A percentile compares a stretch with the other conserved stretches of the same genome.
These are phyloP conservation scores for Poa pratensis DNA, from an alignment of 176 grass and related monocot species.

Conservation along the genomic window DNA sequence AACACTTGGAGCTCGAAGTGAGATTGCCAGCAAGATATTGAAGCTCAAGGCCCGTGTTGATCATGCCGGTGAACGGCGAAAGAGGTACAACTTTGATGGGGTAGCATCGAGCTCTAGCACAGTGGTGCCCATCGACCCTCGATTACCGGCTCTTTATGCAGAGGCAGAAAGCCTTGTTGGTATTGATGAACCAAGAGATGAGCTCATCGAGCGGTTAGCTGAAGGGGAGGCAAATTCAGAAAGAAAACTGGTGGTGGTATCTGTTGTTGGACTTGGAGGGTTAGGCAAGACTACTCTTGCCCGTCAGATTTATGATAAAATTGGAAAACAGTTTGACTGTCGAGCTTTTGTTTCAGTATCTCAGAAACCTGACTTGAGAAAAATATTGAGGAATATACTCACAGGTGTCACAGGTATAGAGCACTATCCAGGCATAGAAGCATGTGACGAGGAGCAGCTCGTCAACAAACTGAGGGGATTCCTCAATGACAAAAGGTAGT, in stretches of 20 bases:
- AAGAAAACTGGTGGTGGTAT: neutral
- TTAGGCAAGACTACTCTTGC: neutral
- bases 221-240: neutral
- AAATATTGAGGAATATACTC: conserved; percentile 3
- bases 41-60: conserved; percentile 14
- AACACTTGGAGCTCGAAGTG: neutral
- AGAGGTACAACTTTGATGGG: conserved; percentile 24
- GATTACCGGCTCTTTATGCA: neutral
- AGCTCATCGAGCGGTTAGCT: neutral
- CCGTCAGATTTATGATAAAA: neutral
- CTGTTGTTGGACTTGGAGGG: neutral
- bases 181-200: neutral
- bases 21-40: neutral
- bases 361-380: neutral
- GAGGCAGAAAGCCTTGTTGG: neutral
- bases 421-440: conserved; percentile 7
- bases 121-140: neutral
- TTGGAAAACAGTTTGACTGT: neutral
- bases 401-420: neutral
- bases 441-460: conserved; percentile 3
- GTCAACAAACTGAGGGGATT: neutral
- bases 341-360: neutral
- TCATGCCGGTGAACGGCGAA: neutral
- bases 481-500: conserved; percentile 26
- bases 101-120: neutral